Base-by-base conservation (phyloP, 2,329 filamentous ascomycete species). In the Lachnellula suecica region DNA sequence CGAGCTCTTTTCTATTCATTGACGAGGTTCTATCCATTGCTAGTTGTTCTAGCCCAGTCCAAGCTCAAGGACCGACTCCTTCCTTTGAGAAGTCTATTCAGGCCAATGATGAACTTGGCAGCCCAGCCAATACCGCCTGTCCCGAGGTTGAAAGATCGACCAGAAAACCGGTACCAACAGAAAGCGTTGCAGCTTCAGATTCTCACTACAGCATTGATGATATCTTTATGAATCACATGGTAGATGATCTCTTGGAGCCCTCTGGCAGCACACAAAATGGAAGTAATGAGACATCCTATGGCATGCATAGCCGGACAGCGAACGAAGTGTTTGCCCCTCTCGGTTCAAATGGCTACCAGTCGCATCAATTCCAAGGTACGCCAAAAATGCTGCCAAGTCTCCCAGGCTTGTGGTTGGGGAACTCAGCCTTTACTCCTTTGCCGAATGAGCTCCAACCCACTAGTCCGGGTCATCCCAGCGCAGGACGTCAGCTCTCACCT, bases 221-320 rank as follows among this genome's bases (percentile, higher is more conserved):
- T 51, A 71, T 70, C n/a, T 74, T 75, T 22, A 77, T 82, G 70
- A 74, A 74, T 55, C 74, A 73, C 9, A 83, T 84, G 81, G 81
- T 84, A 13, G 78, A 84, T 58, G 72, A 79, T 52, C 69, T 84
- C 24, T 72, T 84, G 29, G 63, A 63, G 22, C 58, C 63, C 22
- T 54, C 59, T n/a, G 46, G 70, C 70, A 40, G 64, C 65, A 19
- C 70, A 74, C 44, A 71, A 72, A 23, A 68, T 71, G 38, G 58
- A 58, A 55, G 47, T 47, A 45, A 63, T 29, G 75, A 79, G 35
- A 70, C 76, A 3, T 81, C 76, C 2, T 83, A 82, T 54, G 80
- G 77, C 15, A 81, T 83, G 78, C 74, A 78, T 60, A 77, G 75
- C 9, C 64, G 70, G 2, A 79, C 75, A 7, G 75, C 79, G 23